Evolutionary conservation across 345 rosid genomes (phyloP).

Genomic region (Camelina hispida): DNA sequence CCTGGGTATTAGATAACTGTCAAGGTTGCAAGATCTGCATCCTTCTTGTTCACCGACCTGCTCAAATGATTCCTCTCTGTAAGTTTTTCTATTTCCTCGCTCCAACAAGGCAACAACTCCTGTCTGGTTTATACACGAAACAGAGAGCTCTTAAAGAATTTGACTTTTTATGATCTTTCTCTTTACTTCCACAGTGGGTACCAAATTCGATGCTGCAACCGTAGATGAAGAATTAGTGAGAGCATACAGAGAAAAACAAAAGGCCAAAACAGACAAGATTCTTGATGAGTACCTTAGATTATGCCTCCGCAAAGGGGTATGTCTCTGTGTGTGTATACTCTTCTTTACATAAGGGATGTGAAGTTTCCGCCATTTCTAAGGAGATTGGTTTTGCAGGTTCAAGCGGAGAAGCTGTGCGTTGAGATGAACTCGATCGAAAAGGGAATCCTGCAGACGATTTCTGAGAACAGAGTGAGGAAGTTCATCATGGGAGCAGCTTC

Average conservation of each 20-base stretch:
- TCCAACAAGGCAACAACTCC: neutral
- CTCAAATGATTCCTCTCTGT: constrained; percentile 67
- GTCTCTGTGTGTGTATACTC: neutral
- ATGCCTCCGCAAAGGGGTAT: constrained; percentile 72
- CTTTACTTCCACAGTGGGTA: constrained; percentile 60
- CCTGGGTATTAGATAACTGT: constrained; percentile 65
- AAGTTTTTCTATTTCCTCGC: constrained; percentile 40
- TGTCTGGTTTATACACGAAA: neutral
- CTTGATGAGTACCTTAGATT: constrained; percentile 60
- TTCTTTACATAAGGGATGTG: neutral
- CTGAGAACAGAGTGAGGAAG: constrained; percentile 53
- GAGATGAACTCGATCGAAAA: constrained; percentile 64
- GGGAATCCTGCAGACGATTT: constrained; percentile 65
- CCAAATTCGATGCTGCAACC: constrained; percentile 60
- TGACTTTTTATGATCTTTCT: constrained; percentile 3
- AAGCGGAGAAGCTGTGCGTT: constrained; percentile 58
- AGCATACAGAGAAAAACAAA: constrained; percentile 61
- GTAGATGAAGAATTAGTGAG: constrained; percentile 59
- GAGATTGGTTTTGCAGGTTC: constrained; percentile 52
- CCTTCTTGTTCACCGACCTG: constrained; percentile 67
- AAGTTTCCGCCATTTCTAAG: constrained; percentile 26
- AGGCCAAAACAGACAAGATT: constrained; percentile 52
- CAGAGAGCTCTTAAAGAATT: neutral
- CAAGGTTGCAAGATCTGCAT: constrained; percentile 71
- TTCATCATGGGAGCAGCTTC: constrained; percentile 92